Percentiles rank a stretch among this genome's conserved stretches.
These are phyloP conservation scores for Kurtzmaniella quercitrusa DNA, from an alignment of 1,139 yeast species.

Conservation along the genomic window DNA sequence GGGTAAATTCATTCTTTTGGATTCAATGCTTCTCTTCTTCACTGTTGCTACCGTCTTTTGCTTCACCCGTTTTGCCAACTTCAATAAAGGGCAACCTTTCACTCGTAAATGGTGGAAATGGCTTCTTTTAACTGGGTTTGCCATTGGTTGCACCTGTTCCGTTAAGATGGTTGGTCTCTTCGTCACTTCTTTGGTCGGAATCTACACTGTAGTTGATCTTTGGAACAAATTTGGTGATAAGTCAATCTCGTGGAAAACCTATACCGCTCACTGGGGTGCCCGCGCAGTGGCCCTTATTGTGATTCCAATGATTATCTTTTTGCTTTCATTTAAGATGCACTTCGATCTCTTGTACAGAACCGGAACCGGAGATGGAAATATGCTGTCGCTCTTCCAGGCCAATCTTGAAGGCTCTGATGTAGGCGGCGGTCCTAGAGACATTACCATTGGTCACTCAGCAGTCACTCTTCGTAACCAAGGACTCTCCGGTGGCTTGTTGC, in stretches of 20 bases:
- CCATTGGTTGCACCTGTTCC: constrained; percentile 76
- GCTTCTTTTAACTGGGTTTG: constrained; percentile 72
- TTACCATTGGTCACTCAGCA: constrained; percentile 71
- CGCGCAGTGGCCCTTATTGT: constrained; percentile 58
- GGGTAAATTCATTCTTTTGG: constrained; percentile 88
- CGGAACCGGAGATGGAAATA: constrained; percentile 94
- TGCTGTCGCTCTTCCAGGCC: constrained; percentile 97
- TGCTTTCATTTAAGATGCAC: constrained; percentile 67
- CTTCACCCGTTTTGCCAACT: constrained; percentile 74
- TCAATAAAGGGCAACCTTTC: constrained; percentile 51
- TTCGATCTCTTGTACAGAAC: constrained; percentile 67
- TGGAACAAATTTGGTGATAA: constrained; percentile 67
- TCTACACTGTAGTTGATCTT: constrained; percentile 69
- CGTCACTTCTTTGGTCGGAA: constrained; percentile 70
- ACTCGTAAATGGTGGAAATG: constrained; percentile 92
- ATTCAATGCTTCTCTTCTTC: constrained; percentile 93
- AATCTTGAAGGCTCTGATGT: constrained; percentile 77
- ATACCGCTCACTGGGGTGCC: constrained; percentile 61
- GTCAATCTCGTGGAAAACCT: constrained; percentile 45
- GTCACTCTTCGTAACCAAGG: constrained; percentile 89
- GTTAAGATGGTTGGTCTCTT: constrained; percentile 84
- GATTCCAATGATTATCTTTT: constrained; percentile 59
- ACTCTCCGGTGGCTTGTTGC: constrained; percentile 85
- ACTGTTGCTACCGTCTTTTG: constrained; percentile 81
- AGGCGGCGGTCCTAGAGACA: constrained; percentile 84